Conservation (phyloP, 306 rosid species). For the Citrullus amarus region DNA sequence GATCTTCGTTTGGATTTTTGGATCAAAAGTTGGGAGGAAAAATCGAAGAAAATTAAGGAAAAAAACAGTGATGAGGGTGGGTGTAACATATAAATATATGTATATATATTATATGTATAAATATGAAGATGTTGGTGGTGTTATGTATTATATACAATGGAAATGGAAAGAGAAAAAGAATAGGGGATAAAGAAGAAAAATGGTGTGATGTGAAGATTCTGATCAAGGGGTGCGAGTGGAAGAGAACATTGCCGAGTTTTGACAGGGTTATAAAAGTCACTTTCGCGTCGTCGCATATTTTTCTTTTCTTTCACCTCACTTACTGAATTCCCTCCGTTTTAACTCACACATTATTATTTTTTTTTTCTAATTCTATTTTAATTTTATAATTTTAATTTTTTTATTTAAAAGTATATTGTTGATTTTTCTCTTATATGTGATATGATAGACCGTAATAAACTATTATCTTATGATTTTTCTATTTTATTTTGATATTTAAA, state of each 20-base stretch:
- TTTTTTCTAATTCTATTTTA: neutral
- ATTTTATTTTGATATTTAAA: no score
- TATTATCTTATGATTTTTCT: no score
- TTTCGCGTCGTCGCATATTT: conserved; percentile 11
- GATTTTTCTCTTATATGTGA: no score
- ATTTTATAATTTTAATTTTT: neutral
- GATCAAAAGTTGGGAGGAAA: neutral
- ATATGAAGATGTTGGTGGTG: neutral
- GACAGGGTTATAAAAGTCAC: conserved; percentile 6
- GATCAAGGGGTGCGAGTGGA: conserved; percentile 1
- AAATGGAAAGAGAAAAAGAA: neutral
- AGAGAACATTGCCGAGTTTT: conserved; percentile 12
- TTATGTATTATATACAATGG: neutral
- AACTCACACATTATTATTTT: neutral
- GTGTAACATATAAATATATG: neutral
- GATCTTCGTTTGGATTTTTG: conserved; percentile 1
- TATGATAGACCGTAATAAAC: no score
- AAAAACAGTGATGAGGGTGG: neutral
- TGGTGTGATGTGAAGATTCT: conserved; percentile 3
- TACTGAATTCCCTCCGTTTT: neutral
- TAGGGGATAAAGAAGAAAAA: neutral
- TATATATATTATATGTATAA: neutral
- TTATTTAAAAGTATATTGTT: no score
- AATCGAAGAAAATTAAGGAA: neutral
- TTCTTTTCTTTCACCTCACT: neutral